Conservation (phyloP, 257 asterid genomes). For the Solanum dulcamara region DNA sequence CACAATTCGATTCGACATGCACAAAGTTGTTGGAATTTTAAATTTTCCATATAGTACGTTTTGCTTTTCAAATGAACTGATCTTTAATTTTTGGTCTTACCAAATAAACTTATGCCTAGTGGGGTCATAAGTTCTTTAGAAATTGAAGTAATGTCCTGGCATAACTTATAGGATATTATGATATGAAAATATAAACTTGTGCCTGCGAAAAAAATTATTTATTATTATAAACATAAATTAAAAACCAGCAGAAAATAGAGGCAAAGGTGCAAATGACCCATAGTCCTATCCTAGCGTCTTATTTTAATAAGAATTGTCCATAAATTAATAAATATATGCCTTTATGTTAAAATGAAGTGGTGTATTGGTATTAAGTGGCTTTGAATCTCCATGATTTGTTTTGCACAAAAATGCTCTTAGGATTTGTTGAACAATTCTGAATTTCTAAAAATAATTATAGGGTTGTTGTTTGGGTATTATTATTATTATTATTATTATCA, state of each 20-base stretch:
- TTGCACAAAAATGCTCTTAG: background rate
- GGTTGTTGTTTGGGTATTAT: background rate
- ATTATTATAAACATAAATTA: background rate
- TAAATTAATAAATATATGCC: background rate
- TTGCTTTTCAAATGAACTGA: too few relatives aligned
- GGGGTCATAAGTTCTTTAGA: background rate
- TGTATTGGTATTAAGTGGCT: background rate
- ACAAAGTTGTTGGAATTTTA: background rate
- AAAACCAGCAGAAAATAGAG: background rate
- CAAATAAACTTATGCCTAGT: too few relatives aligned
- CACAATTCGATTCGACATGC: background rate
- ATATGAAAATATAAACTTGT: background rate
- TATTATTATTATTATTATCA: background rate
- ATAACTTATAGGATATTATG: too few relatives aligned
- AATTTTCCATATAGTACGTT: too few relatives aligned
- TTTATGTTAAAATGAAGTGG: background rate
- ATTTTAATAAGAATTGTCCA: background rate
- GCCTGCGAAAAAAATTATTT: background rate
- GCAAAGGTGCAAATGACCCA: background rate
- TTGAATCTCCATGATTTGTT: background rate
- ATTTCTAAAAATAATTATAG: too few relatives aligned
- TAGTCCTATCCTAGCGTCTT: background rate
- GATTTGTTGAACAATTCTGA: background rate
- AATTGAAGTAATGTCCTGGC: too few relatives aligned
- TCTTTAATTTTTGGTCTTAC: too few relatives aligned